Percentiles rank a stretch among this genome's conserved stretches.
Conservation (phyloP, 2,329 filamentous ascomycete genomes). For the Cladophialophora exuberans region DNA sequence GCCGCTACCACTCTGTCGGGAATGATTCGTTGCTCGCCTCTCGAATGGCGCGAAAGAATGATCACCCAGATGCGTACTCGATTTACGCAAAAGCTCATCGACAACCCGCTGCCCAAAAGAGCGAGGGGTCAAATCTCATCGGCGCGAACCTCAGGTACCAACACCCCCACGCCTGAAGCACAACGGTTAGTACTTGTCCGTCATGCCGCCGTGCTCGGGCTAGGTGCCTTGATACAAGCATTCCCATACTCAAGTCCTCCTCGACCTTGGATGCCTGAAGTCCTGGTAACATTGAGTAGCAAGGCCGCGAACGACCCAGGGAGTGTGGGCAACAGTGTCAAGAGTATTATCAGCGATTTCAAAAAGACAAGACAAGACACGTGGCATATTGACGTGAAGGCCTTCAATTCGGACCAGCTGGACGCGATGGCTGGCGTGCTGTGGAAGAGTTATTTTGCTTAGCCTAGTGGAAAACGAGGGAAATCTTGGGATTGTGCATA, state of each 20-base stretch:
- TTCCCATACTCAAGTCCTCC: constrained; percentile 96
- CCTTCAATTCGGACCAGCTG: constrained; percentile 86
- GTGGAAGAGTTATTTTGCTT: constrained; percentile 99
- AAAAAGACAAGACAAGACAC: constrained; percentile 99
- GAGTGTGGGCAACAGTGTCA: constrained; percentile 93
- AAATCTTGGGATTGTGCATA: constrained; percentile 11
- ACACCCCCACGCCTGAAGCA: constrained; percentile 55
- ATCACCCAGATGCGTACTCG: constrained; percentile 74
- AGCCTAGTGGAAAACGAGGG: neutral
- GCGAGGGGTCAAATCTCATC: constrained; percentile 42
- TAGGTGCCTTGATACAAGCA: constrained; percentile 89
- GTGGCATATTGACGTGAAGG: constrained; percentile 97
- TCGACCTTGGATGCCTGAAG: constrained; percentile 89
- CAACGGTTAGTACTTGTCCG: constrained; percentile 79
- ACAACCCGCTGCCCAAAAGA: constrained; percentile 84
- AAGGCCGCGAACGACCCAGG: constrained; percentile 87
- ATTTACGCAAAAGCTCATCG: constrained; percentile 76
- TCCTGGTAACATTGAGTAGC: constrained; percentile 80
- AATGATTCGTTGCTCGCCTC: constrained; percentile 96
- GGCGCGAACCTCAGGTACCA: constrained; percentile 47
- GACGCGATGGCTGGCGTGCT: constrained; percentile 94
- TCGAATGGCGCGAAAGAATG: constrained; percentile 74
- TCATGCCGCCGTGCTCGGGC: constrained; percentile 87
- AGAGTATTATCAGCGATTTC: constrained; percentile 91
- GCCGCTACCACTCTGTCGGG: constrained; percentile 92